Conservation (phyloP, 768 basidiomycete genomes). For the Phaffia australis region DNA sequence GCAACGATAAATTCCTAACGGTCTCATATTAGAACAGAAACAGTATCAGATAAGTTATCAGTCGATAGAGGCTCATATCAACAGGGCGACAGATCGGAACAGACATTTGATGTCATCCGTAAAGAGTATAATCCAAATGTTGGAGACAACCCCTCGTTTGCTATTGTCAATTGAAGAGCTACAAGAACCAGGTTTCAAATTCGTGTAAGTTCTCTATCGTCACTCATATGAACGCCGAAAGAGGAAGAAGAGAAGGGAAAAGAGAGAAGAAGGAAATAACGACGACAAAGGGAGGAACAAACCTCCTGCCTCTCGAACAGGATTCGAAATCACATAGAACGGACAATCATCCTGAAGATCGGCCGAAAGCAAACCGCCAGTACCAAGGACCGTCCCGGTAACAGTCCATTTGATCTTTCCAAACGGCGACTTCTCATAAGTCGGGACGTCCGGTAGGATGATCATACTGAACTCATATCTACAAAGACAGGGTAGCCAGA, state of each 20-base stretch:
- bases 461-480: constrained; percentile 8
- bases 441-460: not conserved
- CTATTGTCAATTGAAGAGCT: too few relatives aligned
- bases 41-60: too few relatives aligned
- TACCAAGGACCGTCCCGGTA: not conserved
- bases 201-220: too few relatives aligned
- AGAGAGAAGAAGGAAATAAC: too few relatives aligned
- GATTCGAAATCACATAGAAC: constrained; percentile 4
- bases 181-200: too few relatives aligned
- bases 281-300: not conserved
- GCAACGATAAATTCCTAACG: constrained; percentile 8
- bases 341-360: constrained; percentile 5
- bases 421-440: not conserved
- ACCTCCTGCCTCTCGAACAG: not conserved
- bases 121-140: too few relatives aligned
- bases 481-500: not conserved
- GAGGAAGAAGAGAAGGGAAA: not conserved
- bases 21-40: too few relatives aligned
- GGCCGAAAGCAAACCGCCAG: constrained; percentile 1
- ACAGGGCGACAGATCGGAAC: too few relatives aligned
- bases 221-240: too few relatives aligned
- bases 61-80: too few relatives aligned
- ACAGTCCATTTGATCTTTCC: constrained; percentile 3
- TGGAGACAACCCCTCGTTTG: too few relatives aligned
- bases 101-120: too few relatives aligned